Evolutionary conservation across 2,329 filamentous ascomycete genomes (phyloP), one percentile per base, ranked within the genome.

Genomic region (Catunica adiposa): DNA sequence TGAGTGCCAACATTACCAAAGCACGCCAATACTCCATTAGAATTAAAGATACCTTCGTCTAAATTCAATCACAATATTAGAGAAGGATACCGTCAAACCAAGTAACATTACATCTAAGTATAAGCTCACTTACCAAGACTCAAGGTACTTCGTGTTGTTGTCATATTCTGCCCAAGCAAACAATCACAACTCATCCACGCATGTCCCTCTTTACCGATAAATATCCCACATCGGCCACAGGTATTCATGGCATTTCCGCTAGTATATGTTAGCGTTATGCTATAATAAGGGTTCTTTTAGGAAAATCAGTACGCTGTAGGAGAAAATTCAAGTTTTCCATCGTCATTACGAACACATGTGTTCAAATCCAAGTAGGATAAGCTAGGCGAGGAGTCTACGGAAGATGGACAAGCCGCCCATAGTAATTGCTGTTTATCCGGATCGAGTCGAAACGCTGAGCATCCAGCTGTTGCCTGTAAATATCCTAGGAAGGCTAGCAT

Each of bases 331-430:
- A 44, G 26, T 17, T 38, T 40, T 6, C 55, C 55, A 15, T 23
- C 11, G 11, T 53, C 22, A 46, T 56, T 56, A 26, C 34, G 8
- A 2, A 53, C n/a, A 26, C 50, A 56, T 23, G 42, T 17, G 40
- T 56, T 56, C 2, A 56, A 40, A 37, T 56, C 50, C 7, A 53
- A 11, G 9, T 29, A 42, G 6, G 55, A 34, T 17, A 46, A 11
- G 8, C 20, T 22, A 8, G 29, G 29, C 29, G 29, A 34, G 11
- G 11, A 34, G 29, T 34, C 11, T 34, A 5, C 29, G n/a, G n/a
- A n/a, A n/a, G 29, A 34, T 11, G 5, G 29, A 11, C 29, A 34
- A 34, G 5, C 11, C 11, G 29, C 29, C 29, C 11, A 34, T 11
- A 34, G 29, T 11, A 34, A 34, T 11, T 34, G 5, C 29, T 34